Percentiles rank a stretch among this genome's conserved stretches.
phyloP scores from a whole-genome alignment of 2,329 filamentous ascomycete genomes.

The Ophiostoma ulmi region DNA sequence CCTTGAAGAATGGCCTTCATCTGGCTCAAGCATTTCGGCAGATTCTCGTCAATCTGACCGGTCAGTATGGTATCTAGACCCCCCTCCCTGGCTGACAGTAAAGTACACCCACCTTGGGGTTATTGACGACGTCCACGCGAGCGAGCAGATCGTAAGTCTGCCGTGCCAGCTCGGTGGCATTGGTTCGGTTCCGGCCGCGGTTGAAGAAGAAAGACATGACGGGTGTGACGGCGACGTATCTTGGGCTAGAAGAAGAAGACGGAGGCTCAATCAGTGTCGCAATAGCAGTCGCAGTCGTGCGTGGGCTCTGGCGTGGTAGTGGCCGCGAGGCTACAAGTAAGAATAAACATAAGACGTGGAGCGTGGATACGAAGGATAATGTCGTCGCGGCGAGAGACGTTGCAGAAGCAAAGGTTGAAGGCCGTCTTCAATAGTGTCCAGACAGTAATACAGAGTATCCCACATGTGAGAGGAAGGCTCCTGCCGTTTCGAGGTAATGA shows the following conservation, averaged over 20 bases:
- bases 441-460: neutral
- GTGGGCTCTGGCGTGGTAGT: neutral
- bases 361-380: neutral
- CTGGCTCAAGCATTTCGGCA: constrained; percentile 76
- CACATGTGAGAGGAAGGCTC: neutral
- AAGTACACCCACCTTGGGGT: constrained; percentile 21
- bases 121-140: constrained; percentile 25
- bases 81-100: neutral
- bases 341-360: constrained; percentile 1
- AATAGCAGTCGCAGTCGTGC: neutral
- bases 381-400: neutral
- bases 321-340: constrained; percentile 7
- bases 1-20: constrained; percentile 94
- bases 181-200: constrained; percentile 29
- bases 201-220: constrained; percentile 31
- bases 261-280: neutral
- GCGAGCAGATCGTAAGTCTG: constrained; percentile 29
- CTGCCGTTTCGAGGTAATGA: constrained; percentile 1
- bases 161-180: constrained; percentile 29
- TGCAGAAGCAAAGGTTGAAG: neutral
- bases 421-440: neutral
- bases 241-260: neutral
- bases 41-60: constrained; percentile 55
- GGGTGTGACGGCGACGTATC: neutral
- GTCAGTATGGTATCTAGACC: neutral